These are phyloP conservation scores for Penicillium coprophilum DNA, from an alignment of 495 filamentous ascomycete species.

Conservation along the genomic window DNA sequence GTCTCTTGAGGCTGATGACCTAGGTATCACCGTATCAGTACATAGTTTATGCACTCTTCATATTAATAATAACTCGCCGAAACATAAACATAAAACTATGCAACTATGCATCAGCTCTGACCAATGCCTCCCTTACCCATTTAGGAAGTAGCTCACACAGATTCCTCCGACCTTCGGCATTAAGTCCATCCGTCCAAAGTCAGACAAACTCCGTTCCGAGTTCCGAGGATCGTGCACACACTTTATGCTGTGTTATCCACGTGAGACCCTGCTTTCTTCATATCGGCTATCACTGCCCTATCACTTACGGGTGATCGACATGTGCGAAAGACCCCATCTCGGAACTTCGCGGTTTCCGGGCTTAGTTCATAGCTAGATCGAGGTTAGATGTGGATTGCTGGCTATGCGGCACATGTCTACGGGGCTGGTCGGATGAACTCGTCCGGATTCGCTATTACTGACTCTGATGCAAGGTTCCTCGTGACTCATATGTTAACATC, in stretches of 20 bases:
- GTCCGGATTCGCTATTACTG: background rate
- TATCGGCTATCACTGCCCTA: background rate
- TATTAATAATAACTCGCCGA: background rate
- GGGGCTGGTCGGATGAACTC: background rate
- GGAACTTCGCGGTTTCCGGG: background rate
- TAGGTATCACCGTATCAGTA: too few species aligned
- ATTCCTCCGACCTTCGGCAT: background rate
- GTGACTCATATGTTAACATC: background rate
- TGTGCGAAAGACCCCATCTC: background rate
- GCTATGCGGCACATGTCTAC: conserved; percentile 1
- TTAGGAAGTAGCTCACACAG: background rate
- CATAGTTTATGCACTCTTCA: background rate
- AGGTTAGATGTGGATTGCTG: background rate
- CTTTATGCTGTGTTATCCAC: background rate
- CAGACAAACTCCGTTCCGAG: background rate
- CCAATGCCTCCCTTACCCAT: background rate
- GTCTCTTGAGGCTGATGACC: background rate
- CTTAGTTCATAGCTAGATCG: background rate
- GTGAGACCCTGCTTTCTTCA: background rate
- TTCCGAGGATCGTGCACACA: background rate
- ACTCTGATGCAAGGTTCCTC: background rate
- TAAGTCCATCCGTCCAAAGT: background rate
- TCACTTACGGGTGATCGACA: conserved; percentile 1
- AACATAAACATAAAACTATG: background rate
- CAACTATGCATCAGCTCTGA: background rate